phyloP scores from a whole-genome alignment of 2,329 filamentous ascomycete genomes.

The Graphiopsis chlorocephala region DNA sequence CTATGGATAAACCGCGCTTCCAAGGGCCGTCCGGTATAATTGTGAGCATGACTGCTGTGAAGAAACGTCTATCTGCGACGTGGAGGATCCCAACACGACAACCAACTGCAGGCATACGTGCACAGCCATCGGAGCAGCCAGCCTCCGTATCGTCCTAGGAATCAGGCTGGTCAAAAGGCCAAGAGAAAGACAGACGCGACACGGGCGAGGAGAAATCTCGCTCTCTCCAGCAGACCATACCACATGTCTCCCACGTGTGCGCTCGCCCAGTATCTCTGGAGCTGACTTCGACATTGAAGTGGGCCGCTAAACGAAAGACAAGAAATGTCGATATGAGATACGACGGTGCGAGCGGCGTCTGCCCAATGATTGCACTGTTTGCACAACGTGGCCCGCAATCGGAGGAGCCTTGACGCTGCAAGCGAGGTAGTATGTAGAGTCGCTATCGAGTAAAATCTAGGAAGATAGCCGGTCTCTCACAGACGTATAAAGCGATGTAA shows the following conservation, averaged over 20 bases:
- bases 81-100: not conserved
- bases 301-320: not conserved
- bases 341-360: not conserved
- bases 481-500: not conserved
- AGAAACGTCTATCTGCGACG: not conserved
- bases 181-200: not conserved
- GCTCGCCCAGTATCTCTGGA: not conserved
- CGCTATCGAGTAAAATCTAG: not conserved
- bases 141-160: not conserved
- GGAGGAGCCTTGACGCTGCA: conserved; percentile 3
- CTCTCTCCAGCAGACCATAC: not conserved
- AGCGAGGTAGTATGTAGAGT: not conserved
- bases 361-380: conserved; percentile 7
- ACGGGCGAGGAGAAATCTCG: not conserved
- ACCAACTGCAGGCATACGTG: not conserved
- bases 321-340: not conserved
- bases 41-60: not conserved
- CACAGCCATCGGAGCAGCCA: not conserved
- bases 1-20: not conserved
- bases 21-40: not conserved
- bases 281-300: not conserved
- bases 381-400: conserved; percentile 6
- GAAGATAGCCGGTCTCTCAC: not conserved
- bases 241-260: conserved; percentile 1
- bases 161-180: not conserved